Evolutionary conservation across 139 green algal genomes (phyloP).

Genomic region (Chlorella sp.): DNA sequence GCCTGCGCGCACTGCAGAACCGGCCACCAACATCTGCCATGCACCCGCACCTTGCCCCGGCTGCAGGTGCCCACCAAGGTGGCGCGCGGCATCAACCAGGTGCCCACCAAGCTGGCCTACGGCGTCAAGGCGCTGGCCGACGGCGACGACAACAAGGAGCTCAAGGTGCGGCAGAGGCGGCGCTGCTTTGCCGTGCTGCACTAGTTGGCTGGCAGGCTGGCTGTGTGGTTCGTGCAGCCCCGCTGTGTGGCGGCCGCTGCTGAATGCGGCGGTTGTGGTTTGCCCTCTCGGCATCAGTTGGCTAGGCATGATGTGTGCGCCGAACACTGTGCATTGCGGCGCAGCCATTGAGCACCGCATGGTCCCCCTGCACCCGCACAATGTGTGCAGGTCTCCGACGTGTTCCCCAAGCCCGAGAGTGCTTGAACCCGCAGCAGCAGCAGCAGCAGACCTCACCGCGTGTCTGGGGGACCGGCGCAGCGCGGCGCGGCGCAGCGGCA

Average conservation of each 20-base stretch:
- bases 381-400: slow-evolving; percentile 41
- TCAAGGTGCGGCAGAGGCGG: slow-evolving; percentile 36
- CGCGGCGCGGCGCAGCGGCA: too few species aligned
- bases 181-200: too few species aligned
- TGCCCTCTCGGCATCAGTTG: too few species aligned
- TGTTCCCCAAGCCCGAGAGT: slow-evolving; percentile 32
- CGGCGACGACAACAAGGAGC: slow-evolving; percentile 73
- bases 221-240: too few species aligned
- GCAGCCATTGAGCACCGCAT: too few species aligned
- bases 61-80: slow-evolving; percentile 82
- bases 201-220: too few species aligned
- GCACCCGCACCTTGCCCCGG: background rate
- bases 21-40: background rate
- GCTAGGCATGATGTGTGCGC: too few species aligned
- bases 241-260: too few species aligned
- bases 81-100: slow-evolving; percentile 67
- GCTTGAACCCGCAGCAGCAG: background rate
- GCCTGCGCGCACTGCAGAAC: background rate
- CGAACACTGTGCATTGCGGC: too few species aligned
- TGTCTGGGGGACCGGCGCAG: too few species aligned
- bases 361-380: background rate
- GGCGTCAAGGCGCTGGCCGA: slow-evolving; percentile 77
- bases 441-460: too few species aligned
- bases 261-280: too few species aligned
- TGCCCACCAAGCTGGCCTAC: slow-evolving; percentile 78